Base-by-base conservation (phyloP, 768 basidiomycete species). In the button mushroom (Agaricus bisporus) region DNA sequence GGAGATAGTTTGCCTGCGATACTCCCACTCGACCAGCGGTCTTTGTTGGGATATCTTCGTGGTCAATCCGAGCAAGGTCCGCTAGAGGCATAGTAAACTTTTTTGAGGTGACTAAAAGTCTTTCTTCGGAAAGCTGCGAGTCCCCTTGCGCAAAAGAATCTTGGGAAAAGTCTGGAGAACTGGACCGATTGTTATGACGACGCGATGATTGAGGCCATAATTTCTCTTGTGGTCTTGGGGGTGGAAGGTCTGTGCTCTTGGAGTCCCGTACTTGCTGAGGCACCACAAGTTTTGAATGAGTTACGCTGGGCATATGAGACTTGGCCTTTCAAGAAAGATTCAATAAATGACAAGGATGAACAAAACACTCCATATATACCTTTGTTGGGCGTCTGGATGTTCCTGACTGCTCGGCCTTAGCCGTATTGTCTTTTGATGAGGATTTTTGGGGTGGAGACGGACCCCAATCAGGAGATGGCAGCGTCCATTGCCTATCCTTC, bases 101-200 rank as follows among this genome's bases (percentile, higher is more conserved):
- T 56, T 75, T 78, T 3, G 75, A 66, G 14, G 66, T 64, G 12
- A 77, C 73, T 4, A 84, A 57, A 57, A 74, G 78, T 25, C 63
- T 66, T 49, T 73, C 70, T 26, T 74, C 73, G 8, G 73, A 74
- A 54, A 83, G 76, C 36, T 74, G 71, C 1, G 76, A 72, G n/a
- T 74, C 56, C 35, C 72, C 71, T 32, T 73, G 78, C 38, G 74
- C 82, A 55, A 88, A 85, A 2, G 86, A 87, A 63, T 86, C 85
- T 63, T 80, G 75, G 3, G 83, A 83, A 8, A 65, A 63, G 38
- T 61, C 56, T 3, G 63, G 64, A 32, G 59, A 63, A 20, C 28
- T 29, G 2, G 51, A 48, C 8, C 51, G 53, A 12, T 37, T 9
- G 36, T 39, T 36, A n/a, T 32, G 25, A 35, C 48, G 53, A 41